Evolutionary conservation across 306 rosid species (phyloP), one percentile per base, ranked within the genome.

Genomic region (Oxytropis ochrocephala): DNA sequence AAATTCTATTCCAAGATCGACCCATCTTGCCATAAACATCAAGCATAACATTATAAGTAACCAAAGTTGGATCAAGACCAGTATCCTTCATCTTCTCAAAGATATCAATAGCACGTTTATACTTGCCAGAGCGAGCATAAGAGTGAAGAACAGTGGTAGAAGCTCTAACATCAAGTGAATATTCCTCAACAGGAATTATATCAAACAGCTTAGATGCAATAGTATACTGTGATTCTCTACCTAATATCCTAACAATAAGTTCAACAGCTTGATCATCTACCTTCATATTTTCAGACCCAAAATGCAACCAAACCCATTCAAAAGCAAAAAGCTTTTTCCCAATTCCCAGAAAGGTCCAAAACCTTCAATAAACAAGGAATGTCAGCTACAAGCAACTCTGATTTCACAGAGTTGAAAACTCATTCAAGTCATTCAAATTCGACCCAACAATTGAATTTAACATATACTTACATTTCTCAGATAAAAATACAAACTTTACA

Each of bases 1-100:
- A 78, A 64, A 95, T 86, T 13, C 70, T 79, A 71, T 60, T 51
- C 99, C 99, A 95, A 29, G 97, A 91, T 14, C 95, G 87, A 64
- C 99, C 99, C 99, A 87, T 95, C 79, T 86, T 95, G 58, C 99
- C 99, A 67, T 85, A 91, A 68, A 95, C 97, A 80, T 87, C 92
- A 66, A 95, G 97, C 92, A 95, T 87, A 54, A 95, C 95, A 74
- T 91, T 95, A 80, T 87, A 95, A 69, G 99, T 91, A 27, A 95
- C 97, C 88, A 95, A 57, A 65, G 87, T 91, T 17, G 97, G 96
- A 42, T 90, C 87, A 49, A 91, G 58, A 43, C 96, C 97, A 51
- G 72, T 55, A 51, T 81, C 92, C 78, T 80, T 79, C 95, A 95
- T 83, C 72, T 81, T 84, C 57, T 81, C 87, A 79, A 91, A 95